Percentiles rank a stretch among this genome's conserved stretches.
Evolutionary conservation across 2,329 filamentous ascomycete genomes (phyloP).

Genomic region (Diaporthe aspalathi): DNA sequence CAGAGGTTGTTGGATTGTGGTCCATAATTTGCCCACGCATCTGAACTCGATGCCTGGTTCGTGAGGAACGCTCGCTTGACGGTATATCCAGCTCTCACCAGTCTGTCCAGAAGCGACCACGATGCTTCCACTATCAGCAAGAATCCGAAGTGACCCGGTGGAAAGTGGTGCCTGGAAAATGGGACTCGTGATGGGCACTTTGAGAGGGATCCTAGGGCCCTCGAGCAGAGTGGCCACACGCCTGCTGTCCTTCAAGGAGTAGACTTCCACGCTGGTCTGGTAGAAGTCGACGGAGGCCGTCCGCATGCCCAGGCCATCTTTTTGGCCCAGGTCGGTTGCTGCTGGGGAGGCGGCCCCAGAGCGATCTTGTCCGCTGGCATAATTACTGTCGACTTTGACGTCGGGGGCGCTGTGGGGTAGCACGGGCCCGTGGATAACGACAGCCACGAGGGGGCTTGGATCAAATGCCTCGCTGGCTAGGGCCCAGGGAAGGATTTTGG

Average conservation of each 20-base stretch:
- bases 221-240: slow-evolving; percentile 79
- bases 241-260: slow-evolving; percentile 81
- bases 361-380: slow-evolving; percentile 45
- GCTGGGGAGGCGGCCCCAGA: slow-evolving; percentile 54
- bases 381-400: slow-evolving; percentile 49
- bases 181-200: slow-evolving; percentile 69
- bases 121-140: slow-evolving; percentile 77
- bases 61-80: slow-evolving; percentile 57
- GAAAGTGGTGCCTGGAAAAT: slow-evolving; percentile 77
- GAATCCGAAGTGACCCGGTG: slow-evolving; percentile 78
- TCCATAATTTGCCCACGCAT: slow-evolving; percentile 94
- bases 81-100: slow-evolving; percentile 87
- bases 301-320: slow-evolving; percentile 44
- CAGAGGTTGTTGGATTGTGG: slow-evolving; percentile 76
- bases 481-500: slow-evolving; percentile 83
- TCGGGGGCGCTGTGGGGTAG: slow-evolving; percentile 57
- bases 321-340: slow-evolving; percentile 51
- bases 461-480: slow-evolving; percentile 63
- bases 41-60: slow-evolving; percentile 60
- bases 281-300: slow-evolving; percentile 68
- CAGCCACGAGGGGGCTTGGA: slow-evolving; percentile 78
- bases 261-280: slow-evolving; percentile 90
- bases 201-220: slow-evolving; percentile 71
- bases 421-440: slow-evolving; percentile 83
- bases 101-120: slow-evolving; percentile 83